Evolutionary conservation across 768 basidiomycete species (phyloP).

Genomic region (Tubosaeta sp.): DNA sequence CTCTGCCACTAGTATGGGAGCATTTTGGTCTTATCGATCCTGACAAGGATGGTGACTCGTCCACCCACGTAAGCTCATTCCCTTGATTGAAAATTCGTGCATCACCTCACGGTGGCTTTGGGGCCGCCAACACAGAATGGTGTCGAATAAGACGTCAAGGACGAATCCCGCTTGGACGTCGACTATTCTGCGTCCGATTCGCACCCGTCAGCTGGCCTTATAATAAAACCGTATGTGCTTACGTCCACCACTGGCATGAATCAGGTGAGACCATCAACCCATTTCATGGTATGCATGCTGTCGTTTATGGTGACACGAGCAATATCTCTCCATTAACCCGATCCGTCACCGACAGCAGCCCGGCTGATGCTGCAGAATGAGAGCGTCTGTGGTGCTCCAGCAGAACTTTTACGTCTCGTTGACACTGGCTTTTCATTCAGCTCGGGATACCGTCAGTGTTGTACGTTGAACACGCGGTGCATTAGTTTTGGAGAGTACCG

Average conservation of each 20-base stretch:
- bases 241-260: background rate
- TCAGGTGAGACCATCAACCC: conserved; percentile 33
- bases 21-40: background rate
- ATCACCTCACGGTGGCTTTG: background rate
- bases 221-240: background rate
- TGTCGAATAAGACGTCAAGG: background rate
- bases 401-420: conserved; percentile 4
- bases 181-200: background rate
- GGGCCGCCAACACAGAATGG: background rate
- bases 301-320: conserved; percentile 97
- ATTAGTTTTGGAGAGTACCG: background rate
- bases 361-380: conserved; percentile 67
- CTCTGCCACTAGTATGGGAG: background rate
- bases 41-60: background rate
- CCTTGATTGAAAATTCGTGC: background rate
- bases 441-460: background rate
- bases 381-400: conserved; percentile 4
- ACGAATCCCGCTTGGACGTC: background rate
- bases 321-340: conserved; percentile 7
- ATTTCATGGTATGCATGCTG: conserved; percentile 93
- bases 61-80: background rate
- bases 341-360: conserved; percentile 67
- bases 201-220: too few relatives aligned
- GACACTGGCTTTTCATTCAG: background rate
- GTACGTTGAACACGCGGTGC: background rate